phyloP scores from a whole-genome alignment of 345 rosid genomes.

The Acer yangbiense region DNA sequence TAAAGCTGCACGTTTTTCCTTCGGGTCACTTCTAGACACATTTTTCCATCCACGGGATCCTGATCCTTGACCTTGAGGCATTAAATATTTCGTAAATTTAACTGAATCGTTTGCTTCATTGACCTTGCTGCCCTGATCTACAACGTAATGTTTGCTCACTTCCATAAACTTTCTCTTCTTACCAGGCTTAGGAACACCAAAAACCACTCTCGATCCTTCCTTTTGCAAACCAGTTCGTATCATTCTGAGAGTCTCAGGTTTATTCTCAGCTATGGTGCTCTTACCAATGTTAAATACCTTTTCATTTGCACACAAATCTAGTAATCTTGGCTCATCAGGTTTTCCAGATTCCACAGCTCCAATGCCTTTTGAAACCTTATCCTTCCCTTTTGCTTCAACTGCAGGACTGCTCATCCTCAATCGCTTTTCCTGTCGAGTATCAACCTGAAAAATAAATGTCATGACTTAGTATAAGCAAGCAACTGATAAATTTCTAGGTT shows the following conservation, averaged over 20 bases:
- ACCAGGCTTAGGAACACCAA: conserved; percentile 98
- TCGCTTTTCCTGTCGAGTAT: conserved; percentile 82
- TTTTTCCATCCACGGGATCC: conserved; percentile 65
- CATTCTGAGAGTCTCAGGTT: conserved; percentile 55
- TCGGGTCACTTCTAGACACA: conserved; percentile 48
- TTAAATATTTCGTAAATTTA: conserved; percentile 62
- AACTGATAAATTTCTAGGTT: not conserved
- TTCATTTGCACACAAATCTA: conserved; percentile 58
- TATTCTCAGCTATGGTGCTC: conserved; percentile 50
- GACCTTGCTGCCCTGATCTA: conserved; percentile 46
- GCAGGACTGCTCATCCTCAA: conserved; percentile 49
- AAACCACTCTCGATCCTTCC: conserved; percentile 76
- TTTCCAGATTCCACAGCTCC: conserved; percentile 42
- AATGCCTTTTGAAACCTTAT: conserved; percentile 37
- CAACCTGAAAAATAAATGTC: conserved; percentile 63
- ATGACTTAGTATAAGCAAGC: conserved; percentile 15
- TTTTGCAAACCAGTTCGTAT: conserved; percentile 75
- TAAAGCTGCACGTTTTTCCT: conserved; percentile 55
- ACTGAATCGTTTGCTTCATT: conserved; percentile 57
- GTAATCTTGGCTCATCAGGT: conserved; percentile 46
- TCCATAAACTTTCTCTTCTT: conserved; percentile 98
- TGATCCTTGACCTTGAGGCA: conserved; percentile 69
- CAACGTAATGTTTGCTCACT: conserved; percentile 83
- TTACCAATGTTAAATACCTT: conserved; percentile 72
- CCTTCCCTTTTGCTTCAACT: conserved; percentile 50